Percentiles rank a stretch among this genome's conserved stretches.
phyloP scores from a whole-genome alignment of 805 yeast genomes.

The Vanderwaltozyma polyspora region DNA sequence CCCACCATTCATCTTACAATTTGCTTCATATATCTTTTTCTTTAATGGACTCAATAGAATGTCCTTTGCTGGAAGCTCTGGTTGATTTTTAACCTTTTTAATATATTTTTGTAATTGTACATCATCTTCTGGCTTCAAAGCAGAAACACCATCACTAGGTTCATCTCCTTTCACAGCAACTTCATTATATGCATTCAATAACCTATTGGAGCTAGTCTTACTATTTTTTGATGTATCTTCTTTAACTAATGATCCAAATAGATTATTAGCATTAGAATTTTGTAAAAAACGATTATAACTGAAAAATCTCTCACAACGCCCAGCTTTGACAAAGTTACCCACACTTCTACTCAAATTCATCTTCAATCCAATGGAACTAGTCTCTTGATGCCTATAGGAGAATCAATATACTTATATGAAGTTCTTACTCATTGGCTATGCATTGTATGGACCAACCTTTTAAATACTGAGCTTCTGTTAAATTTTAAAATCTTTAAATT shows the following conservation, averaged over 20 bases:
- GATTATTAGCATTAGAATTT: slow-evolving; percentile 13
- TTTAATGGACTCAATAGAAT: slow-evolving; percentile 59
- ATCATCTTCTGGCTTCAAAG: slow-evolving; percentile 20
- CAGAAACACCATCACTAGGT: slow-evolving; percentile 20
- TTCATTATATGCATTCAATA: slow-evolving; percentile 15
- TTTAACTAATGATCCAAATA: slow-evolving; percentile 14
- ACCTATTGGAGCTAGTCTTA: too few species aligned
- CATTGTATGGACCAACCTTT: too few species aligned
- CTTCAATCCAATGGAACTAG: too few species aligned
- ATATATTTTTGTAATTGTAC: slow-evolving; percentile 36
- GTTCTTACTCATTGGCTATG: too few species aligned
- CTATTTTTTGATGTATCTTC: slow-evolving; percentile 7
- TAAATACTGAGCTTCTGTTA: too few species aligned
- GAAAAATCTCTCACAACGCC: too few species aligned
- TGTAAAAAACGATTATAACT: too few species aligned
- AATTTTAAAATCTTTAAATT: too few species aligned
- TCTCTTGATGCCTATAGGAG: too few species aligned
- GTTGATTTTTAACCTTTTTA: slow-evolving; percentile 32
- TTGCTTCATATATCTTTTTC: slow-evolving; percentile 47
- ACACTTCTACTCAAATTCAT: too few species aligned
- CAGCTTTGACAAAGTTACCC: too few species aligned
- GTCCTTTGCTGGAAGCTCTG: slow-evolving; percentile 43
- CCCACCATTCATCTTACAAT: slow-evolving; percentile 50
- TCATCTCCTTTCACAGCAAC: slow-evolving; percentile 10
- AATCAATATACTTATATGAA: too few species aligned